Conservation (phyloP, 805 yeast genomes). For the Yarrowia phangngaensis region DNA sequence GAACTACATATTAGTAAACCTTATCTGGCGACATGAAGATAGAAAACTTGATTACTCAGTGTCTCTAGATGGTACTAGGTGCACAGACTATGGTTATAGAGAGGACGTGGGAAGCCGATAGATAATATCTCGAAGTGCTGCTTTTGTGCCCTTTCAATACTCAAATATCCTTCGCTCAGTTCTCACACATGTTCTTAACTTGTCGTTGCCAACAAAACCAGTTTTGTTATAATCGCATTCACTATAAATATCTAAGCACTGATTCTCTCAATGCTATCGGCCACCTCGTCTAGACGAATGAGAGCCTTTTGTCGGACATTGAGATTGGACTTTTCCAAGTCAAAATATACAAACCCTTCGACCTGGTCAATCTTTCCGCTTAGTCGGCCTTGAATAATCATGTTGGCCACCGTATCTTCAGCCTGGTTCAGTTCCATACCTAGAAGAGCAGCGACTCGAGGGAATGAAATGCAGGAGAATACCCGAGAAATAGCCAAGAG, state of each 20-base stretch:
- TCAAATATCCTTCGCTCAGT: too few relatives aligned
- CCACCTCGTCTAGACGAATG: conserved; percentile 19
- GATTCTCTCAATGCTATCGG: conserved; percentile 9
- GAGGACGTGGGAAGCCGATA: too few relatives aligned
- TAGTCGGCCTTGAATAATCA: conserved; percentile 37
- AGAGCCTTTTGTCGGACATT: conserved; percentile 2
- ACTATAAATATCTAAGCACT: background rate
- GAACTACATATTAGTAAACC: too few relatives aligned
- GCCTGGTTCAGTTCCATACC: conserved; percentile 33
- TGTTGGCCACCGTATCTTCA: conserved; percentile 36
- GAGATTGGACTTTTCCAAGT: conserved; percentile 1
- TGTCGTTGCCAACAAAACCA: too few relatives aligned
- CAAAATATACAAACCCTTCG: conserved; percentile 32
- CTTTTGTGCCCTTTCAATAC: too few relatives aligned
- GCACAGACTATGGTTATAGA: too few relatives aligned
- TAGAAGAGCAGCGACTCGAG: conserved; percentile 34
- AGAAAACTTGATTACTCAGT: too few relatives aligned
- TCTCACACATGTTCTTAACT: too few relatives aligned
- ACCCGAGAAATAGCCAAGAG: conserved; percentile 37
- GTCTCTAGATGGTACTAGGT: too few relatives aligned
- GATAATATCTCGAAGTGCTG: too few relatives aligned
- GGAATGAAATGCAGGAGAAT: conserved; percentile 34
- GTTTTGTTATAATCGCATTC: too few relatives aligned
- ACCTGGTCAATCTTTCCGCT: conserved; percentile 38
- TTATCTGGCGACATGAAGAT: too few relatives aligned